Evolutionary conservation across 1,284 basidiomycete genomes (phyloP).

Genomic region (Ceratobasidium sp.): DNA sequence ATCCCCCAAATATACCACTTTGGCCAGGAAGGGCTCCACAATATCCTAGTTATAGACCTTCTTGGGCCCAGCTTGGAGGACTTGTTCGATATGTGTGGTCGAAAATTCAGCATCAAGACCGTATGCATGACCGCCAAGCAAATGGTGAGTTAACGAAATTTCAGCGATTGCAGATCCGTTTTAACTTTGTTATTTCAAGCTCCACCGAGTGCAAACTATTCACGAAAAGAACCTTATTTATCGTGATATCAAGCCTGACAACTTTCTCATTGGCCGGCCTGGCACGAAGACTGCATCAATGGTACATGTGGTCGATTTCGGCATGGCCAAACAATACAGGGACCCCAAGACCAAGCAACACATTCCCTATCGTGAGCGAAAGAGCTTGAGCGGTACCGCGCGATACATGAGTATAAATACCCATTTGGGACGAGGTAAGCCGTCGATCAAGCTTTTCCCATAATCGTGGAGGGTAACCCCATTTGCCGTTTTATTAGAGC

Average conservation of each 20-base stretch:
- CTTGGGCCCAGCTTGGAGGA: constrained; percentile 92
- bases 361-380: constrained; percentile 94
- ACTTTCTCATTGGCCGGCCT: constrained; percentile 91
- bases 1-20: constrained; percentile 98
- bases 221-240: constrained; percentile 98
- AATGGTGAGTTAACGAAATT: constrained; percentile 65
- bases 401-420: constrained; percentile 99
- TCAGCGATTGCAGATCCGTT: constrained; percentile 23
- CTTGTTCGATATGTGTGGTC: constrained; percentile 93
- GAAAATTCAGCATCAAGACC: constrained; percentile 93
- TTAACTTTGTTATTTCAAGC: constrained; percentile 53
- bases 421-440: constrained; percentile 81
- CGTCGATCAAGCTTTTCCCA: background rate
- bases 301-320: constrained; percentile 75
- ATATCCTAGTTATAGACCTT: constrained; percentile 94
- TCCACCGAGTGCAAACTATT: constrained; percentile 89
- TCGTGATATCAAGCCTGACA: constrained; percentile 97
- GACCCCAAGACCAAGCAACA: constrained; percentile 97
- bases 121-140: constrained; percentile 96
- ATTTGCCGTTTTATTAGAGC: constrained; percentile 61
- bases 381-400: constrained; percentile 87
- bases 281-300: constrained; percentile 82
- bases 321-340: constrained; percentile 97
- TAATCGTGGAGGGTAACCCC: too few relatives aligned
- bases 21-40: constrained; percentile 96